Conservation (phyloP, 129 eudicot species). For the Smallanthus sonchifolius region DNA sequence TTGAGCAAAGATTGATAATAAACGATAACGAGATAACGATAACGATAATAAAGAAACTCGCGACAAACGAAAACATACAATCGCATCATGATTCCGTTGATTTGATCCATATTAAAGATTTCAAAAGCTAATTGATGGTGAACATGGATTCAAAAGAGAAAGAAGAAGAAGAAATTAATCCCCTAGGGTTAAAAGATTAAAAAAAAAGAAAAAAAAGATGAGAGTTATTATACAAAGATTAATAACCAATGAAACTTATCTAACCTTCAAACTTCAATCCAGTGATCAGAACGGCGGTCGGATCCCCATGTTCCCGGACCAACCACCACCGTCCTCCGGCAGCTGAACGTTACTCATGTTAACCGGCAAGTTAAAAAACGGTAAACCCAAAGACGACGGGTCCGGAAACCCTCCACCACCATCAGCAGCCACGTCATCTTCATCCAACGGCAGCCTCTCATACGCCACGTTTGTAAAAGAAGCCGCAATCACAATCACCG, state of each 20-base stretch:
- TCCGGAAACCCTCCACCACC: neutral
- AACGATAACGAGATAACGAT: too few species aligned
- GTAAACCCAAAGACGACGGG: neutral
- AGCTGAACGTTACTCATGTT: neutral
- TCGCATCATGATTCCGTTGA: neutral
- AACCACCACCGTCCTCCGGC: neutral
- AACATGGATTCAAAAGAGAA: neutral
- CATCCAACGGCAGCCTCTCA: slow-evolving; percentile 2
- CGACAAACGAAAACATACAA: neutral
- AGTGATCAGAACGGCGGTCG: neutral
- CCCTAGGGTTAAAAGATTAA: too few species aligned
- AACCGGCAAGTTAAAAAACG: neutral
- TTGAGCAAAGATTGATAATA: neutral
- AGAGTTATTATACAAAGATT: neutral
- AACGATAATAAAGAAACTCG: too few species aligned
- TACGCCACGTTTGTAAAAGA: neutral
- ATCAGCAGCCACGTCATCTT: neutral
- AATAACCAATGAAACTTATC: neutral
- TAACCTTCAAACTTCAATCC: neutral
- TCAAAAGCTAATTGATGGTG: neutral
- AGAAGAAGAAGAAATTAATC: too few species aligned
- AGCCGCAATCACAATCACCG: slow-evolving; percentile 3
- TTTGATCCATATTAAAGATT: neutral
- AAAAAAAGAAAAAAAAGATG: neutral
- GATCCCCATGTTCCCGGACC: neutral